phyloP scores from a whole-genome alignment of 805 yeast species.

The Hanseniaspora valbyensis region DNA sequence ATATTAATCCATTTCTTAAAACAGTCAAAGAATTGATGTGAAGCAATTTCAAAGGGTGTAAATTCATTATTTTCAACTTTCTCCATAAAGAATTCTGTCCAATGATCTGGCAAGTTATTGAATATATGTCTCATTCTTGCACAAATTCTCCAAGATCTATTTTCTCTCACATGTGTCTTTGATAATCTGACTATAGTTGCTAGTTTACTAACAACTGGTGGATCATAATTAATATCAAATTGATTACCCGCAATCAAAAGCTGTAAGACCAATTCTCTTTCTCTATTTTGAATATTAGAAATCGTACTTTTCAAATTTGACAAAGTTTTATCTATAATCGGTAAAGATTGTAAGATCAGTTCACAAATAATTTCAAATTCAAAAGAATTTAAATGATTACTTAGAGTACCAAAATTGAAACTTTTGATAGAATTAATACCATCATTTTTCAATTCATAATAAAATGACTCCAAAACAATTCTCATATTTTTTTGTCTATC shows the following conservation, averaged over 20 bases:
- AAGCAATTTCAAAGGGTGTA: slow-evolving; percentile 43
- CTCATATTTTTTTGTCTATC: slow-evolving; percentile 1
- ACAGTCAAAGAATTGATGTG: slow-evolving; percentile 41
- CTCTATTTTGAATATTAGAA: slow-evolving; percentile 17
- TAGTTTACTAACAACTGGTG: slow-evolving; percentile 82
- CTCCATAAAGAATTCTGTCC: slow-evolving; percentile 33
- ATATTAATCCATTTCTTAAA: slow-evolving; percentile 81
- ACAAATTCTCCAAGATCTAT: slow-evolving; percentile 79
- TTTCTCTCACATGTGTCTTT: slow-evolving; percentile 61
- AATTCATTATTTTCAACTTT: slow-evolving; percentile 29
- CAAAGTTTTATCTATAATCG: not conserved
- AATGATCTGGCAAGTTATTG: slow-evolving; percentile 43
- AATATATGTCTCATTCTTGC: slow-evolving; percentile 68
- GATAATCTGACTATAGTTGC: slow-evolving; percentile 67
- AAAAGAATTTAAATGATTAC: slow-evolving; percentile 24
- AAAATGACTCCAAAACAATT: slow-evolving; percentile 9
- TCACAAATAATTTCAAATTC: slow-evolving; percentile 15
- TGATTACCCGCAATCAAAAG: slow-evolving; percentile 39
- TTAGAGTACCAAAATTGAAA: slow-evolving; percentile 42
- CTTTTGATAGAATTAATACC: slow-evolving; percentile 1
- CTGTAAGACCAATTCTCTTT: slow-evolving; percentile 33
- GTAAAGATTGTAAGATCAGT: slow-evolving; percentile 15
- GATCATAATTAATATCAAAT: slow-evolving; percentile 62
- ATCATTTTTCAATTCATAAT: slow-evolving; percentile 1
- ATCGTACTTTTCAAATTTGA: not conserved